Evolutionary conservation across 441 rosid species (phyloP), one percentile per base, ranked within the genome.

Genomic region (Pelargonium myrrhifolium): DNA sequence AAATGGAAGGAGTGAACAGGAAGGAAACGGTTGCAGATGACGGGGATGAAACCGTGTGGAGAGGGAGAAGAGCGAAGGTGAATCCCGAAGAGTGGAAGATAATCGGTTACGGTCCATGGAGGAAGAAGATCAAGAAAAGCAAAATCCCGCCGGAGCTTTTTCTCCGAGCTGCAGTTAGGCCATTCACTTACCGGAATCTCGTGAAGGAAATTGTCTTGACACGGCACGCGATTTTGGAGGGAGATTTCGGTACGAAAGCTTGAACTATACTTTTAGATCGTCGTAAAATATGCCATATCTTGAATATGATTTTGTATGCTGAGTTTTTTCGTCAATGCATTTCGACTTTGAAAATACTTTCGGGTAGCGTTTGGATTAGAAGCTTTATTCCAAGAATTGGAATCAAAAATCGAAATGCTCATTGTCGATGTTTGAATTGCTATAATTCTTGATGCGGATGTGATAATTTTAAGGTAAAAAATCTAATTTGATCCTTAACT

Each of bases 201-300:
- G 97, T 90, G 51, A 93, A 93, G 82, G 98, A 93, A 84, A 89
- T 93, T 71, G 97, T 87, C 65, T 76, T 90, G 37, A 90, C 96
- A 24, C 87, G 97, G 79, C 97, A 93, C 68, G 98, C 94, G 37
- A 89, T 90, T 68, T 72, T 90, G 77, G 97, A 93, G 40, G 96
- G 91, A 59, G 96, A 87, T 26, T 86, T 90, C 71, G 89, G 93
- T 56, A 69, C 73, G 35, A 81, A 84, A 14, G 77, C 81, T 18
- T 86, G 80, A 84, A 35, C 3, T 22, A 11, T 3, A 31, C 35
- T 31, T 31, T 53, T 31, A 21, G 14, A 6, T 55, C 11, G 8
- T 3, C 56, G 35, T 18, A 1, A 39, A 9, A 40, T 40, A 40
- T 40, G 45, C 3, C 45, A 40, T 40, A 40, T 2, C 9, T 7